A percentile compares a stretch with the other conserved stretches of the same genome.
These are phyloP conservation scores for Solanum okadae DNA, from an alignment of 257 asterid species.

Conservation along the genomic window DNA sequence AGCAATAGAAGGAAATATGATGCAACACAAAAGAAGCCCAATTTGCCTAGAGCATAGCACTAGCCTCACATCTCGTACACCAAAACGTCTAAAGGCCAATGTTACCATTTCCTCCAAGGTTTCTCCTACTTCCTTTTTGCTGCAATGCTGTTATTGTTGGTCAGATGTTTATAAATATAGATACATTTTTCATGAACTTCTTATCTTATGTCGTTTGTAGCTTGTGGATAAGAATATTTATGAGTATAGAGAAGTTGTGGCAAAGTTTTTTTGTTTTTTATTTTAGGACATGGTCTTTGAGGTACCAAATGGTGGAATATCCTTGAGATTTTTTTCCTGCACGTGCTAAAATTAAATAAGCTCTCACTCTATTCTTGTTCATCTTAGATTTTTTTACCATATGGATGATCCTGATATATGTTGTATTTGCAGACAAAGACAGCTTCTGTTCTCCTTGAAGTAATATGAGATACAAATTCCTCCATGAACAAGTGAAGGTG, in stretches of 20 bases:
- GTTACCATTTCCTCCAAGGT: slow-evolving; percentile 67
- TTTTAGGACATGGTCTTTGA: not conserved
- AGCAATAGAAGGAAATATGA: slow-evolving; percentile 36
- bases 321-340: not conserved
- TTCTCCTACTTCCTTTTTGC: not conserved
- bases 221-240: not conserved
- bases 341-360: not conserved
- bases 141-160: not conserved
- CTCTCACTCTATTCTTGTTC: not conserved
- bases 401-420: not conserved
- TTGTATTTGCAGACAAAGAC: slow-evolving; percentile 60
- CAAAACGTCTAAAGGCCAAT: slow-evolving; percentile 54
- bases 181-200: not conserved
- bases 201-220: not conserved
- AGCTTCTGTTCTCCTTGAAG: slow-evolving; percentile 78
- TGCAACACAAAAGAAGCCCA: slow-evolving; percentile 68
- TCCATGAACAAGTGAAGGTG: slow-evolving; percentile 91
- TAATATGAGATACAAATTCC: slow-evolving; percentile 70
- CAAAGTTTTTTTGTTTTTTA: not conserved
- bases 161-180: not conserved
- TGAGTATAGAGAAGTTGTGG: not conserved
- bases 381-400: not conserved
- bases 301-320: not conserved
- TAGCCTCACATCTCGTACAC: slow-evolving; percentile 35
- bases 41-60: slow-evolving; percentile 45